Evolutionary conservation across 2,329 filamentous ascomycete genomes (phyloP).

Genomic region (Colletotrichum simmondsii): DNA sequence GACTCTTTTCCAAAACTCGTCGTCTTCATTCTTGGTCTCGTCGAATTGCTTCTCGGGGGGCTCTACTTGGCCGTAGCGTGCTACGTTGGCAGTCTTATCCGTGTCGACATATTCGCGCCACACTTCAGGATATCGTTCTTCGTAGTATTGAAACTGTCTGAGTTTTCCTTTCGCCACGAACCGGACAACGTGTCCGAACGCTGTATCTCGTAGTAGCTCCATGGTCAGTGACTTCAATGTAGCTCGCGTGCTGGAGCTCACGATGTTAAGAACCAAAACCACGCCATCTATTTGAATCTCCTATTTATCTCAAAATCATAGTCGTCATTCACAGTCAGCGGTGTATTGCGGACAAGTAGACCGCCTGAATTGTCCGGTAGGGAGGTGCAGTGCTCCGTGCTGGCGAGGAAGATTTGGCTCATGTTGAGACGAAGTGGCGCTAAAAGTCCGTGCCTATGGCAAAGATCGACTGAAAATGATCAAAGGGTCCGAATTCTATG

Average conservation of each 20-base stretch:
- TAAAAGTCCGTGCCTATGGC: background rate
- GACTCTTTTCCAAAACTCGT: background rate
- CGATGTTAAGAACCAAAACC: background rate
- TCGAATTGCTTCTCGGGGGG: background rate
- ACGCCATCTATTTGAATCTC: background rate
- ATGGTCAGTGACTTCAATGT: background rate
- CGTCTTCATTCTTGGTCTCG: background rate
- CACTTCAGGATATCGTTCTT: background rate
- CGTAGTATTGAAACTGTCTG: slow-evolving; percentile 8
- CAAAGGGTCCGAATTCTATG: background rate
- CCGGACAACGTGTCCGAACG: slow-evolving; percentile 4
- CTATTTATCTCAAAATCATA: rapidly evolving
- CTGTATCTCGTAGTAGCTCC: slow-evolving; percentile 15
- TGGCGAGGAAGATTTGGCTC: background rate
- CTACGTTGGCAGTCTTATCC: background rate
- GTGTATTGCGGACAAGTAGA: background rate
- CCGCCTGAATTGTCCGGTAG: background rate
- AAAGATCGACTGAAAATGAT: background rate
- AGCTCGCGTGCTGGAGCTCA: background rate
- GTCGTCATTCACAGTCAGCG: background rate
- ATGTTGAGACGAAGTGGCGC: background rate
- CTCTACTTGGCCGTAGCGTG: background rate
- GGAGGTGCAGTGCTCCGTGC: background rate
- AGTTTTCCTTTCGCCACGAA: background rate
- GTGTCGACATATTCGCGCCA: slow-evolving; percentile 13